Evolutionary conservation across 768 basidiomycete genomes (phyloP), one percentile per base, ranked within the genome.

Genomic region (Amanita phalloides): DNA sequence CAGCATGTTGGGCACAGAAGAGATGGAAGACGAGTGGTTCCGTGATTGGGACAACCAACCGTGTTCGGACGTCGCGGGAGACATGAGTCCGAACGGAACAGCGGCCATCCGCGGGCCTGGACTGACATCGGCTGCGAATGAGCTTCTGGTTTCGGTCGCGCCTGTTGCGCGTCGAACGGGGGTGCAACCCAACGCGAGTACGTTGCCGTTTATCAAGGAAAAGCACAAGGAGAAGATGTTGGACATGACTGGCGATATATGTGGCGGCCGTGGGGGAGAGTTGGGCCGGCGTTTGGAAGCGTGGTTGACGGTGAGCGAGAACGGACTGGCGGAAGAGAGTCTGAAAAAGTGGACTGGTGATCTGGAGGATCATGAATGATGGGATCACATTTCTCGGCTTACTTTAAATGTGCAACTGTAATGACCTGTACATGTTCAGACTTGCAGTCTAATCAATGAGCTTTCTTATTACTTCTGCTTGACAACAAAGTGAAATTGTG

Each of bases 261-360:
- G 86, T 64, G 87, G 86, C 36, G 87, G 86, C 33, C 73, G 83
- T 14, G 87, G 87, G 0, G 86, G 86, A 7, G 87, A 89, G 68
- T 67, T 90, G 6, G 86, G 87, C 37, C 67, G 84, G 48, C 66
- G 87, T 51, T 66, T 90, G 49, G 87, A 90, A 65, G 86, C 82
- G 38, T 85, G 86, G 82, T 68, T 89, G 57, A 76, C 72, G 6
- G 72, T 74, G 3, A 71, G 63, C 55, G 72, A 68, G 32, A 62
- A 63, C 23, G 51, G 51, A 4, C 8, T 45, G 3, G 32, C 13
- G 51, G 32, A 30, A 11, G 45, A 44, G 32, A 33, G 33, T 33
- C 13, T 33, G 33, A 44, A 51, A 21, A 33, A 42, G 26, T 42
- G 49, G 42, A 36, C 37, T 3, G 49, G 41, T 1, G 51, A 38